phyloP scores from a whole-genome alignment of 2,329 filamentous ascomycete species.

The Stemphylium lycopersici region DNA sequence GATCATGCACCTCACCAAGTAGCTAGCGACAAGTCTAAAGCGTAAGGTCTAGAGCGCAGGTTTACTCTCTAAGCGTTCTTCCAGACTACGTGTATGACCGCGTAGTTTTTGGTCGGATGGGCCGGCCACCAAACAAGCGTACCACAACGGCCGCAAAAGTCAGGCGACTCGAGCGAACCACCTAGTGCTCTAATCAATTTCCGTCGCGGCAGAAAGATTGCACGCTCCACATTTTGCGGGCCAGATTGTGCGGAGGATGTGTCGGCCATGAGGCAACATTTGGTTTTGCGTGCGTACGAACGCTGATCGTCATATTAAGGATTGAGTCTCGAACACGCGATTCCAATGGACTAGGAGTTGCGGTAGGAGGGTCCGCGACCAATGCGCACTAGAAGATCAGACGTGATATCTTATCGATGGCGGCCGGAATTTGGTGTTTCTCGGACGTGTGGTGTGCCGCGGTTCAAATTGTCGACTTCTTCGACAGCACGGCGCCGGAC shows the following conservation, averaged over 20 bases:
- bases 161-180: slow-evolving; percentile 4
- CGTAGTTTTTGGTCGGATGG: neutral
- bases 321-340: slow-evolving; percentile 3
- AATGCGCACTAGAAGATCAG: slow-evolving; percentile 3
- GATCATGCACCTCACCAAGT: too few species aligned
- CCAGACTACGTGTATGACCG: neutral
- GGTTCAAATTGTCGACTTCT: slow-evolving; percentile 2
- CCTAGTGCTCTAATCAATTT: slow-evolving; percentile 4
- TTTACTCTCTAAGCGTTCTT: too few species aligned
- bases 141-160: neutral
- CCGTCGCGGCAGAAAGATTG: slow-evolving; percentile 6
- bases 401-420: slow-evolving; percentile 1
- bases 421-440: neutral
- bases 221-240: slow-evolving; percentile 5
- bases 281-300: neutral
- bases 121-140: neutral
- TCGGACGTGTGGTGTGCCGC: neutral
- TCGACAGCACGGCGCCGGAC: slow-evolving; percentile 1
- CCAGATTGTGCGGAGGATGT: slow-evolving; percentile 11
- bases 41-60: too few species aligned
- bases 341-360: neutral
- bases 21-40: too few species aligned
- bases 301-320: slow-evolving; percentile 13
- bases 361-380: neutral
- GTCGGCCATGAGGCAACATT: neutral